phyloP scores from a whole-genome alignment of 345 rosid species.

The Cardiospermum halicacabum region DNA sequence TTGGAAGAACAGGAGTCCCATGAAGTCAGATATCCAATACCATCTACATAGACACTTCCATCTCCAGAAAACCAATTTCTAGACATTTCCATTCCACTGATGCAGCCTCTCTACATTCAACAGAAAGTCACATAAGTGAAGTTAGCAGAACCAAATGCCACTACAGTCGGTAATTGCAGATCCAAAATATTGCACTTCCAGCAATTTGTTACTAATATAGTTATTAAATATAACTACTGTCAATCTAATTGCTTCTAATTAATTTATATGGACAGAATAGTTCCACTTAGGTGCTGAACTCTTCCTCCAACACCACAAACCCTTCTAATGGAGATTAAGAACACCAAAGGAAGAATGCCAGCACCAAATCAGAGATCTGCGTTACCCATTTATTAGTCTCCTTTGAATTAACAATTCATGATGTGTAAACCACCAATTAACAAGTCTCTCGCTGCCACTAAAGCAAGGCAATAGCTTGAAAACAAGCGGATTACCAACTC shows the following conservation, averaged over 20 bases:
- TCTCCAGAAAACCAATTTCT: not conserved
- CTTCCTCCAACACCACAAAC: not conserved
- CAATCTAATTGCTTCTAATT: not conserved
- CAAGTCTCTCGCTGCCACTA: not conserved
- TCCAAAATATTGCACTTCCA: not conserved
- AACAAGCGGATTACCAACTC: not conserved
- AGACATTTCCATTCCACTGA: not conserved
- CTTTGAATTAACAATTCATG: not conserved
- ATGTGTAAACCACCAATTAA: not conserved
- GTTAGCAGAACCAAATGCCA: not conserved
- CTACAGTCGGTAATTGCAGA: not conserved
- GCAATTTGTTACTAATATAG: not conserved
- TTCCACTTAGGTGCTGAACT: conserved; percentile 1
- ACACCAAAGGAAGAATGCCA: too few relatives aligned
- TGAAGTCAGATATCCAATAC: too few relatives aligned
- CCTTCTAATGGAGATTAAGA: too few relatives aligned
- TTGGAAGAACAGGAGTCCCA: too few relatives aligned
- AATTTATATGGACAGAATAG: not conserved
- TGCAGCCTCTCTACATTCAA: too few relatives aligned
- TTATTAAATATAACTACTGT: not conserved
- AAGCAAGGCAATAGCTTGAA: not conserved
- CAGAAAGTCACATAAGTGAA: not conserved
- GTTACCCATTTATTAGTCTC: not conserved
- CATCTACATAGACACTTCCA: not conserved
- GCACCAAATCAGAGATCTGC: not conserved